Conservation (phyloP, 352 stramenopile species). For the Phytopythium mirpurense region DNA sequence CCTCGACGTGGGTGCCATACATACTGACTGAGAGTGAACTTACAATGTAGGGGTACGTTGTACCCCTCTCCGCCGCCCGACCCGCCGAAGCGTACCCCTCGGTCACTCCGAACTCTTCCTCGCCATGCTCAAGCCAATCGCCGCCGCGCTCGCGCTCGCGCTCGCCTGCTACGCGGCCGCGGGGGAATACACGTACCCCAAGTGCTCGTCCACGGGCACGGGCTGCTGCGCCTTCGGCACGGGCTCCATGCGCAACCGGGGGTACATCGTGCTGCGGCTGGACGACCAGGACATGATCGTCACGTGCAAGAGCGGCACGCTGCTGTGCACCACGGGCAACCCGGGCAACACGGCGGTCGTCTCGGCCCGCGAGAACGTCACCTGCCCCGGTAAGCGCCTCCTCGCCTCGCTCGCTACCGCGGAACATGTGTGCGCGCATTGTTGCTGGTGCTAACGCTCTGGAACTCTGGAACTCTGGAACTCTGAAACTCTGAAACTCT, state of each 20-base stretch:
- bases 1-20: no score
- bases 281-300: slow-evolving; percentile 48
- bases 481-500: no score
- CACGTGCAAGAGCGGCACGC: slow-evolving; percentile 45
- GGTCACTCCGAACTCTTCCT: slow-evolving; percentile 8
- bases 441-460: neutral
- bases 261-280: slow-evolving; percentile 47
- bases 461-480: no score
- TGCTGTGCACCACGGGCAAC: slow-evolving; percentile 60
- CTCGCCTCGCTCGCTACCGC: no score
- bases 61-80: no score
- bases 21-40: no score
- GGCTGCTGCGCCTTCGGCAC: slow-evolving; percentile 54
- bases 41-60: neutral
- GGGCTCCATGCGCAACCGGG: slow-evolving; percentile 49
- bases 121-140: slow-evolving; percentile 20
- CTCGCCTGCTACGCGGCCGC: slow-evolving; percentile 2
- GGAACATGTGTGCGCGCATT: no score
- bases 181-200: slow-evolving; percentile 39
- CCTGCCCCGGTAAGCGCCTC: slow-evolving; percentile 32
- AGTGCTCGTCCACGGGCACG: slow-evolving; percentile 32
- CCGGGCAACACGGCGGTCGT: slow-evolving; percentile 37
- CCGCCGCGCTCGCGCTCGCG: slow-evolving; percentile 19
- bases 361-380: slow-evolving; percentile 30
- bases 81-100: neutral